These are phyloP conservation scores for Starmerella gropengiesseri DNA, from an alignment of 805 yeast species.

Conservation along the genomic window DNA sequence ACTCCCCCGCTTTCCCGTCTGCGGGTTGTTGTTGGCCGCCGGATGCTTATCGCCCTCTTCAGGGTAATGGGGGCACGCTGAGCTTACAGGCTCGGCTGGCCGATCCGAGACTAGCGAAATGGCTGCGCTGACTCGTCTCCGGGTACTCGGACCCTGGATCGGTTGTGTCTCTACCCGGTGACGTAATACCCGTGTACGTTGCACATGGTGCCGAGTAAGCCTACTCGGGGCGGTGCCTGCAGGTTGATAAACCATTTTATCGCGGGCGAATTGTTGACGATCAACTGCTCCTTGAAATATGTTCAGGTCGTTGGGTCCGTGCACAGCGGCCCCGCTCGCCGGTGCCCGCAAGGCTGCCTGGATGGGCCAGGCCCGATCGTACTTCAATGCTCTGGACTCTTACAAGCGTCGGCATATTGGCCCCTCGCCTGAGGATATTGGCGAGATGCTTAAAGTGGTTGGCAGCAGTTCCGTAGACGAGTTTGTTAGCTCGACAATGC, in stretches of 20 bases:
- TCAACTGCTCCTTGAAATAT: no score
- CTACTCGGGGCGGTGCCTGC: background rate
- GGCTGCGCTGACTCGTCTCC: background rate
- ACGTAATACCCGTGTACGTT: background rate
- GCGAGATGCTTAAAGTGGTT: slow-evolving; percentile 52
- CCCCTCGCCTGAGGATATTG: slow-evolving; percentile 48
- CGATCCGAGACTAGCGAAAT: no score
- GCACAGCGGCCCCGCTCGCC: background rate
- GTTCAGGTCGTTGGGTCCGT: background rate
- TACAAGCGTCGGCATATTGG: slow-evolving; percentile 90
- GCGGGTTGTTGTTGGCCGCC: no score
- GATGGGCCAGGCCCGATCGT: background rate
- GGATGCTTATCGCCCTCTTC: no score
- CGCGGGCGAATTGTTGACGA: background rate
- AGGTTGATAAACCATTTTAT: background rate
- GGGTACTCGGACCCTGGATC: background rate
- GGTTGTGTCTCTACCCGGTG: background rate
- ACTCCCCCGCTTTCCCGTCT: no score
- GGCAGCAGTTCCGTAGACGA: slow-evolving; percentile 58
- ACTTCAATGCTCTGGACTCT: slow-evolving; percentile 40
- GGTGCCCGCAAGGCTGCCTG: background rate
- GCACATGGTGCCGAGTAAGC: background rate
- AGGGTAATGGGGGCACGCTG: no score
- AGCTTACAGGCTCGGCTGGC: no score
- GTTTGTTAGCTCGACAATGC: slow-evolving; percentile 65